Evolutionary conservation across 306 rosid genomes (phyloP), one percentile per base, ranked within the genome.

Genomic region (Dryas alaskensis): DNA sequence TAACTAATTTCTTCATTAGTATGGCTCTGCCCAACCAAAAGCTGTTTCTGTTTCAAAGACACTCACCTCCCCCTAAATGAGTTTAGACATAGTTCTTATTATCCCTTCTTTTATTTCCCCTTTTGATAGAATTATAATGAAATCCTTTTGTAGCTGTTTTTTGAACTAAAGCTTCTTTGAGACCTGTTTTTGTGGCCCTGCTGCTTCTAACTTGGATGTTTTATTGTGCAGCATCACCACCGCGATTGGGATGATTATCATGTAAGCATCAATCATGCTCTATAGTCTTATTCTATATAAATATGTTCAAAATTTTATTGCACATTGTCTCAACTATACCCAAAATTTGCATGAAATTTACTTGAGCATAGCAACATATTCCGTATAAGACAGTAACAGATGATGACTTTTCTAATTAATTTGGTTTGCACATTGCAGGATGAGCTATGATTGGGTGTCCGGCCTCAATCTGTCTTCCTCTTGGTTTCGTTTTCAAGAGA

Each of bases 181-280:
- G 60, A 7, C 9, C 8, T 27, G 19, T 8, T 14, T 14, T 13
- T 8, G 52, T 25, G 50, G 19, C 17, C 52, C 8, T 51, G 2
- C 25, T 40, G n/a, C 70, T 25, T 53, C 65, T 67, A 46, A 65
- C 50, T 75, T 53, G 31, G 19, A 17, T 76, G 69, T 76, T 69
- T 74, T 47, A 13, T 62, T 65, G 0, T 86, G 85, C 97, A 87
- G 97, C 77, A 70, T 51, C 86, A 76, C 72, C 86, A 78, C 62
- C 81, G 70, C 42, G 83, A 86, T 78, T 76, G 83, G 73, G 97
- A 90, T 51, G 86, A 86, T 82, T 69, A 85, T 73, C 97, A 91
- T 83, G 97, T 91, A 78, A 89, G 95, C 54, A 43, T 12, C 27
- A 43, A 54, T 47, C 55, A 13, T 69, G 45, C 11, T 39, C 17